phyloP scores from a whole-genome alignment of 495 filamentous ascomycete species.

The Penicillium lividum region DNA sequence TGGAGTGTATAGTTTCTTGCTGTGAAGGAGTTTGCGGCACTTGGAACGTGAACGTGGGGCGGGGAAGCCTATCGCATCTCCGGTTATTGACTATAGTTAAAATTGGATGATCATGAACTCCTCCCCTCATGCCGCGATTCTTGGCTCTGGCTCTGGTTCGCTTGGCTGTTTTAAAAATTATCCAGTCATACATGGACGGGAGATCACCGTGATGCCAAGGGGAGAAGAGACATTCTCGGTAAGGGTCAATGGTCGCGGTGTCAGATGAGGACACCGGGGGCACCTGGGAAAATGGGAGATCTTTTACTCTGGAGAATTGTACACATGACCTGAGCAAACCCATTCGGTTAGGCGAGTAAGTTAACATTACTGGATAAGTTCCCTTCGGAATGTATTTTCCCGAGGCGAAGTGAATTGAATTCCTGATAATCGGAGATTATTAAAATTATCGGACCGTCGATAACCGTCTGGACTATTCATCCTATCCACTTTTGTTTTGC shows the following conservation, averaged over 20 bases:
- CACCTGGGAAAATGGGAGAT: conserved; percentile 23
- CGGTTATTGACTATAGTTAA: background rate
- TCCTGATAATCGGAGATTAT: background rate
- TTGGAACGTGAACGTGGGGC: background rate
- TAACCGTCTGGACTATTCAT: conserved; percentile 20
- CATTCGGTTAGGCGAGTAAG: background rate
- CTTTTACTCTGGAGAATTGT: conserved; percentile 28
- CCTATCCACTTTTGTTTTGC: background rate
- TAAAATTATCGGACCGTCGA: conserved; percentile 11
- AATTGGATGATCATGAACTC: too few relatives aligned
- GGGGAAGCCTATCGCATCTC: background rate
- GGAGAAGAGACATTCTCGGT: background rate
- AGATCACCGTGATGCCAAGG: conserved; percentile 20
- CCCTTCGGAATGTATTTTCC: conserved; percentile 23
- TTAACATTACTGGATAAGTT: background rate
- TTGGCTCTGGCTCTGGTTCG: background rate
- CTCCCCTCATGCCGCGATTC: background rate
- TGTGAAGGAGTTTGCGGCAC: background rate
- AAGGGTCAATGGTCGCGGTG: conserved; percentile 3
- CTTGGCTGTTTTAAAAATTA: conserved; percentile 1
- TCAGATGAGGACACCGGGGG: conserved; percentile 6
- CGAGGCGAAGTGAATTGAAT: conserved; percentile 16
- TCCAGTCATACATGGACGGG: conserved; percentile 11
- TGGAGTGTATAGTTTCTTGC: too few relatives aligned
- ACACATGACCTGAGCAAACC: conserved; percentile 23